These are phyloP conservation scores for Naegleria fowleri DNA, from an alignment of 208 protist species.

Conservation along the genomic window DNA sequence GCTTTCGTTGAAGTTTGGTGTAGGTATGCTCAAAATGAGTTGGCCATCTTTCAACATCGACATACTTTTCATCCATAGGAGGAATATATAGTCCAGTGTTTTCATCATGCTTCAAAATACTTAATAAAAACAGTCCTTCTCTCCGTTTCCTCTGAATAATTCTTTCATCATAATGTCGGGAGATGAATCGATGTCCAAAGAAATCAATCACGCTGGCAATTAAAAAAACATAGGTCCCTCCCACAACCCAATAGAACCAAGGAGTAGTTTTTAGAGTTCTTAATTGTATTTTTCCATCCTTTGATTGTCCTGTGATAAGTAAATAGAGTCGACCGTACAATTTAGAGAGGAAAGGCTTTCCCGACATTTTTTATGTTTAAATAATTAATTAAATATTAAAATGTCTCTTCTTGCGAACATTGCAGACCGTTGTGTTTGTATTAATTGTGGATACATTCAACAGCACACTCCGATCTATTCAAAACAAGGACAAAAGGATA, in stretches of 20 bases:
- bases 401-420: background rate
- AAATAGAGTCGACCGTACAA: background rate
- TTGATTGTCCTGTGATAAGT: background rate
- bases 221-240: background rate
- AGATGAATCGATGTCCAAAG: background rate
- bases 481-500: background rate
- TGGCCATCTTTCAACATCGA: slow-evolving; percentile 5
- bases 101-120: background rate
- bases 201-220: background rate
- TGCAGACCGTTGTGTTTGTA: background rate
- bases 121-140: background rate
- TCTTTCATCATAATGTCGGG: background rate
- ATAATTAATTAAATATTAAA: background rate
- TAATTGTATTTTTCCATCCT: background rate
- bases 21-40: background rate
- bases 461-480: background rate
- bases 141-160: background rate
- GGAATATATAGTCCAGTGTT: background rate
- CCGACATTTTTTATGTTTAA: background rate
- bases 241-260: background rate
- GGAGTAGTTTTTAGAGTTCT: background rate
- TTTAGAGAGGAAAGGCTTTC: background rate
- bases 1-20: background rate
- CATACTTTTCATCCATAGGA: background rate
- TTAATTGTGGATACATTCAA: background rate